A percentile compares a stretch with the other conserved stretches of the same genome.
Conservation (phyloP, 257 asterid species). For the Nicotiana otophora region DNA sequence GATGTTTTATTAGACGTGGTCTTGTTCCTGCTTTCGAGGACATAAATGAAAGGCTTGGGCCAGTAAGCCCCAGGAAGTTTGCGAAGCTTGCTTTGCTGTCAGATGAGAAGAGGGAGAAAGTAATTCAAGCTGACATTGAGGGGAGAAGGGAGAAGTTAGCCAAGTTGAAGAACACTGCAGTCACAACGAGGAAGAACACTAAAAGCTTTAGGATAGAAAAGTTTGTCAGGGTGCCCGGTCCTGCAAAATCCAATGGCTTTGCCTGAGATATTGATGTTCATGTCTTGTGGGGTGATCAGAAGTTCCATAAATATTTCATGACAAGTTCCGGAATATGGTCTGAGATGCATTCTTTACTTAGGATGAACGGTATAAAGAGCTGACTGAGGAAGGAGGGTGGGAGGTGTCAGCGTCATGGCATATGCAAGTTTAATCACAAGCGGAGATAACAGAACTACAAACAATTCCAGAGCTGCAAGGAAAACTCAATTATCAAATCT, state of each 20-base stretch:
- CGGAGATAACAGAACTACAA: background rate
- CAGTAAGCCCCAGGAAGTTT: conserved; percentile 74
- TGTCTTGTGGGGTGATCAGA: background rate
- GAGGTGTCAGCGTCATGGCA: background rate
- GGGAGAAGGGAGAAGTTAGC: conserved; percentile 62
- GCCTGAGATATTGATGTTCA: background rate
- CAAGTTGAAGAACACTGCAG: conserved; percentile 36
- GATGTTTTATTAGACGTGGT: conserved; percentile 83
- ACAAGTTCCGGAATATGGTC: background rate
- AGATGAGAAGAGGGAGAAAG: conserved; percentile 56
- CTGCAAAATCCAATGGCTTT: conserved; percentile 18
- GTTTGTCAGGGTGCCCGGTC: conserved; percentile 24
- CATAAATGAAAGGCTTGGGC: conserved; percentile 74
- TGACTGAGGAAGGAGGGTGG: conserved; percentile 1
- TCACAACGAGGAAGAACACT: conserved; percentile 25
- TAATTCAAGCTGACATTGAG: conserved; percentile 56
- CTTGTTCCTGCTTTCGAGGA: conserved; percentile 88
- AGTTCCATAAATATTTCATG: background rate
- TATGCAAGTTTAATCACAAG: background rate
- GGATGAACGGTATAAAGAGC: background rate
- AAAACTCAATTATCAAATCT: background rate
- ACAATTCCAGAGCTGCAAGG: background rate
- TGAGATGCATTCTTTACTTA: background rate
- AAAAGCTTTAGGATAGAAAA: conserved; percentile 26
- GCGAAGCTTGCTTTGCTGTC: conserved; percentile 81